Conservation (phyloP, 139 green algal genomes). For the Klebsormidium nitens region DNA sequence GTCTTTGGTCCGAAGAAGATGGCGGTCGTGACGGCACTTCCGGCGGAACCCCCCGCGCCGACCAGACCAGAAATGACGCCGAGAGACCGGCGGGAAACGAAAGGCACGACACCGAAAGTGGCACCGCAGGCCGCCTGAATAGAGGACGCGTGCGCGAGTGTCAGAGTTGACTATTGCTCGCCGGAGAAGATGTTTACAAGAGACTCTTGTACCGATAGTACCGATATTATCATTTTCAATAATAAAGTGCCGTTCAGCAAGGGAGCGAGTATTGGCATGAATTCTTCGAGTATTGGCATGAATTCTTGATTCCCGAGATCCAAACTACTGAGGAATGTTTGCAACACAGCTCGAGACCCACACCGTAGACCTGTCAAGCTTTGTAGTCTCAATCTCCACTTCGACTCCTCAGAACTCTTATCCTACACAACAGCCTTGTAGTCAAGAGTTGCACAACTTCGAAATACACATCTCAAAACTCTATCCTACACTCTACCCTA, state of each 20-base stretch:
- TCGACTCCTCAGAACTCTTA: no score
- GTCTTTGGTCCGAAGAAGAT: no score
- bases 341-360: no score
- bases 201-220: neutral
- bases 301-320: no score
- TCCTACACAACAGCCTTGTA: no score
- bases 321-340: no score
- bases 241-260: no score
- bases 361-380: no score
- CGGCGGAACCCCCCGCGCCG: slow-evolving; percentile 87
- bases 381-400: no score
- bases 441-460: no score
- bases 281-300: neutral
- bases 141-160: neutral
- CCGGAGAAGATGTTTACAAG: neutral
- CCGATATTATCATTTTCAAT: neutral
- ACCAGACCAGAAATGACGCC: slow-evolving; percentile 84
- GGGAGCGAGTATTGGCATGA: neutral
- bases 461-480: no score
- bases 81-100: slow-evolving; percentile 72
- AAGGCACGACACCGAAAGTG: slow-evolving; percentile 83
- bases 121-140: slow-evolving; percentile 44
- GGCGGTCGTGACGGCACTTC: slow-evolving; percentile 38
- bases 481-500: no score
- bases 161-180: neutral